Conservation (phyloP, 768 basidiomycete genomes). For the Coprinopsis sp. region DNA sequence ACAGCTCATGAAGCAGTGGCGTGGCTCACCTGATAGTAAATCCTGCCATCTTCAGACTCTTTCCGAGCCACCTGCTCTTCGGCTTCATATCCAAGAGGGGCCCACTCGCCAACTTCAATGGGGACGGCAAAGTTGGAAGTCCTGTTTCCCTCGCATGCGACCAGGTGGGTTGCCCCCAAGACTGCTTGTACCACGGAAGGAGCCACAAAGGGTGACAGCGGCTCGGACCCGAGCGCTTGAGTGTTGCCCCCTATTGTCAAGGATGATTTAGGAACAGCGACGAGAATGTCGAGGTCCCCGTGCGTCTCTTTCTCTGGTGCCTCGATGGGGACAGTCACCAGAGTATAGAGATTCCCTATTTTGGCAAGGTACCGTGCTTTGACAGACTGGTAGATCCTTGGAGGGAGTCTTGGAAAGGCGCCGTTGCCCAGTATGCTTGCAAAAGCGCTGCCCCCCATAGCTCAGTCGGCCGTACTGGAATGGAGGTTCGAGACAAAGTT, state of each 20-base stretch:
- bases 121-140: conserved; percentile 64
- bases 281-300: conserved; percentile 69
- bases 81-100: conserved; percentile 18
- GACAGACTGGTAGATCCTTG: conserved; percentile 44
- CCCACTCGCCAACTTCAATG: conserved; percentile 37
- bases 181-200: conserved; percentile 32
- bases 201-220: conserved; percentile 20
- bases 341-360: conserved; percentile 42
- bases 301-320: conserved; percentile 61
- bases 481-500: background rate
- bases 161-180: conserved; percentile 45
- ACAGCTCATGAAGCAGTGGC: background rate
- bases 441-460: conserved; percentile 75
- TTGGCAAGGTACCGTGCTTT: conserved; percentile 41
- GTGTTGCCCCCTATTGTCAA: no score
- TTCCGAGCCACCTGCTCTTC: conserved; percentile 26
- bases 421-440: conserved; percentile 34
- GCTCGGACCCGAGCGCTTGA: background rate
- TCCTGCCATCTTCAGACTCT: conserved; percentile 23
- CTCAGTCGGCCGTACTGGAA: background rate
- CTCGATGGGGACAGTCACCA: conserved; percentile 55
- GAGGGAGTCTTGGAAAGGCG: conserved; percentile 60
- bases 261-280: conserved; percentile 42
- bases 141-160: conserved; percentile 45
- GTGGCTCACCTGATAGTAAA: conserved; percentile 38